These are phyloP conservation scores for Lasiodiplodia citricola DNA, from an alignment of 2,329 filamentous ascomycete species.

Conservation along the genomic window DNA sequence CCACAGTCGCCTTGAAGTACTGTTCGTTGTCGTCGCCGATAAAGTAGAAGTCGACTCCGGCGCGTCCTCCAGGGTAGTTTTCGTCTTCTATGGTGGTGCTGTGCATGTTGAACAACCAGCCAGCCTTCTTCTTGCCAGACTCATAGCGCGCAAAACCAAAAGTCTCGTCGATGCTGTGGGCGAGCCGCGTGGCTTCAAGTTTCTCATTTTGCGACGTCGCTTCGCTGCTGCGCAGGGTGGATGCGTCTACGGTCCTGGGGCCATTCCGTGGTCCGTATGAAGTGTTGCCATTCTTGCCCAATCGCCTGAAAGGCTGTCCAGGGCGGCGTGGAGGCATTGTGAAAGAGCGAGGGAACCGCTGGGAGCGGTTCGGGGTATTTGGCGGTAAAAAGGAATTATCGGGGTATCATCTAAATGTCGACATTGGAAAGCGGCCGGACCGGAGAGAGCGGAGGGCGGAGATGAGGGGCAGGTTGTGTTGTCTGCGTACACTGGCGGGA, in stretches of 20 bases:
- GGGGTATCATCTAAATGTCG: constrained; percentile 39
- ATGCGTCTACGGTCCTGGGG: constrained; percentile 79
- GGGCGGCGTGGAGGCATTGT: constrained; percentile 52
- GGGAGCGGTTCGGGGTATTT: constrained; percentile 3
- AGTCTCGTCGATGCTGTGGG: constrained; percentile 87
- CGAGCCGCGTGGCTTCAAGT: constrained; percentile 81
- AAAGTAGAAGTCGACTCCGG: constrained; percentile 96
- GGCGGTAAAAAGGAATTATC: constrained; percentile 16
- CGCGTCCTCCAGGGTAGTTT: constrained; percentile 79
- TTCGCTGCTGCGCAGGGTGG: constrained; percentile 75
- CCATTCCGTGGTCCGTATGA: constrained; percentile 58
- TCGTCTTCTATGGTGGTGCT: constrained; percentile 86
- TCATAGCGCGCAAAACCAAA: constrained; percentile 96
- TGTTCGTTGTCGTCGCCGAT: constrained; percentile 73
- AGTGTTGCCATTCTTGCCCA: constrained; percentile 49
- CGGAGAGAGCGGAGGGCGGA: background rate
- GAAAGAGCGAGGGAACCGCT: constrained; percentile 25
- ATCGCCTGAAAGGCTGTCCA: constrained; percentile 49
- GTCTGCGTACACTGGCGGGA: constrained; percentile 11
- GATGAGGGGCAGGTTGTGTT: background rate
- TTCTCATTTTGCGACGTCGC: constrained; percentile 92
- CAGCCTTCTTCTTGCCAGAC: constrained; percentile 79
- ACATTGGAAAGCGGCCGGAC: background rate
- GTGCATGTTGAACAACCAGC: constrained; percentile 96
- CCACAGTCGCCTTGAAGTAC: constrained; percentile 93